phyloP scores from a whole-genome alignment of 2,329 filamentous ascomycete genomes.

The Colletotrichum sp. region DNA sequence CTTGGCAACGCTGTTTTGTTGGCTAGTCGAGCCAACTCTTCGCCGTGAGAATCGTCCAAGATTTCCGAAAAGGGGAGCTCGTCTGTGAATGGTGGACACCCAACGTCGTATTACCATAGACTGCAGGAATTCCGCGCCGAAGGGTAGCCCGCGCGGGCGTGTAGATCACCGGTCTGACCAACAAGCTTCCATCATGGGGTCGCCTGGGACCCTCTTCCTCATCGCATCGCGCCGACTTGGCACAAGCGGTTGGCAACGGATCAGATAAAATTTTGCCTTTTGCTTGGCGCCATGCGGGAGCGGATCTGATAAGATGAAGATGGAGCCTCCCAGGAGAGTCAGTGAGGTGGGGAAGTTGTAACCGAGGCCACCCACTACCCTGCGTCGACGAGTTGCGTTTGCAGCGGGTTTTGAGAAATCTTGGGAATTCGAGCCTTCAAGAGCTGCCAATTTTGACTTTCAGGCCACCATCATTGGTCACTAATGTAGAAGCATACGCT shows the following conservation, averaged over 20 bases:
- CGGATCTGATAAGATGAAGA: conserved; percentile 15
- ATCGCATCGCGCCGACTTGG: conserved; percentile 2
- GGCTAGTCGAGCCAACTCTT: not conserved
- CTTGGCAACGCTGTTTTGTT: not conserved
- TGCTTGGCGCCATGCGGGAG: conserved; percentile 3
- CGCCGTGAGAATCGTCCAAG: not conserved
- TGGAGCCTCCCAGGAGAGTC: not conserved
- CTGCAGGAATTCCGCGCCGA: not conserved
- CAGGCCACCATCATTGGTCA: not conserved
- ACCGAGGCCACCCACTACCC: not conserved
- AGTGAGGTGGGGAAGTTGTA: not conserved
- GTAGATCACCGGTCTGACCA: not conserved
- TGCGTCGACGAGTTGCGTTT: not conserved
- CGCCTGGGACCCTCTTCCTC: not conserved
- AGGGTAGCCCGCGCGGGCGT: not conserved
- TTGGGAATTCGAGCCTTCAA: not conserved
- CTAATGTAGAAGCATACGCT: not conserved
- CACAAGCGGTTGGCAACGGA: not conserved
- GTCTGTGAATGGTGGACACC: not conserved
- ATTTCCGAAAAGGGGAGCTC: not conserved
- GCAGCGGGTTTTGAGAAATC: not conserved
- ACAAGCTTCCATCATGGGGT: not conserved
- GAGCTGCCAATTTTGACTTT: not conserved
- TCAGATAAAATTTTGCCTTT: conserved; percentile 4
- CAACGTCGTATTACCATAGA: not conserved